These are phyloP conservation scores for Rhododendron kiyosumense DNA, from an alignment of 148 eudicot species.

Conservation along the genomic window DNA sequence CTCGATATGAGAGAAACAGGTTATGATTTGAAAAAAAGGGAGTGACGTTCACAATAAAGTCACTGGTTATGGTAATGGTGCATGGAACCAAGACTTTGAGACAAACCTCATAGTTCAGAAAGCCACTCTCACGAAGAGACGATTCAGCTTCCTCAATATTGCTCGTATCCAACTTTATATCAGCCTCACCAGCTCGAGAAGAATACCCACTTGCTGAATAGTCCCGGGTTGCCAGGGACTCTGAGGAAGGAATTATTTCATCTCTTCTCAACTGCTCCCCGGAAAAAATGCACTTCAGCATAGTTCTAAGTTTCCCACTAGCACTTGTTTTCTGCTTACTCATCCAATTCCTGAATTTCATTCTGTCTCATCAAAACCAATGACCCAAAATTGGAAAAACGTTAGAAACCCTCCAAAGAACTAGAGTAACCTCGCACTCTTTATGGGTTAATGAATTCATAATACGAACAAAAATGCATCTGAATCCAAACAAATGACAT, in stretches of 20 bases:
- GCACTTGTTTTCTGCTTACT: conserved; percentile 18
- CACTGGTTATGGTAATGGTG: neutral
- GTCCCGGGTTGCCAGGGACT: conserved; percentile 70
- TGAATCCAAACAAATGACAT: neutral
- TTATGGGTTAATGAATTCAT: neutral
- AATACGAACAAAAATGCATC: neutral
- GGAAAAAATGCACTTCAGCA: conserved; percentile 74
- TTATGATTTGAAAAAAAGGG: neutral
- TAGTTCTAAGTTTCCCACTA: conserved; percentile 37
- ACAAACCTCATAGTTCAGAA: conserved; percentile 78
- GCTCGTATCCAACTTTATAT: conserved; percentile 34
- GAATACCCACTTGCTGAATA: conserved; percentile 59
- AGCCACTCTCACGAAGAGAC: conserved; percentile 84
- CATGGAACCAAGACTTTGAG: neutral
- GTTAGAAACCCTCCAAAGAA: neutral
- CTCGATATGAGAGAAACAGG: neutral
- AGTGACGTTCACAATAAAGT: neutral
- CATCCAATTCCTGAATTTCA: conserved; percentile 45
- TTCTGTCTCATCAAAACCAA: conserved; percentile 31
- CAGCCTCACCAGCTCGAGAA: conserved; percentile 43
- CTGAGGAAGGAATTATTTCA: conserved; percentile 54
- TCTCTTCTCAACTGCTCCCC: conserved; percentile 55
- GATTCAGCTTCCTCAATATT: conserved; percentile 89
- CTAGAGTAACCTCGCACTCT: neutral
- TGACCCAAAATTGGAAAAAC: conserved; percentile 2